phyloP scores from a whole-genome alignment of 306 rosid genomes.

The Sophora flavescens region DNA sequence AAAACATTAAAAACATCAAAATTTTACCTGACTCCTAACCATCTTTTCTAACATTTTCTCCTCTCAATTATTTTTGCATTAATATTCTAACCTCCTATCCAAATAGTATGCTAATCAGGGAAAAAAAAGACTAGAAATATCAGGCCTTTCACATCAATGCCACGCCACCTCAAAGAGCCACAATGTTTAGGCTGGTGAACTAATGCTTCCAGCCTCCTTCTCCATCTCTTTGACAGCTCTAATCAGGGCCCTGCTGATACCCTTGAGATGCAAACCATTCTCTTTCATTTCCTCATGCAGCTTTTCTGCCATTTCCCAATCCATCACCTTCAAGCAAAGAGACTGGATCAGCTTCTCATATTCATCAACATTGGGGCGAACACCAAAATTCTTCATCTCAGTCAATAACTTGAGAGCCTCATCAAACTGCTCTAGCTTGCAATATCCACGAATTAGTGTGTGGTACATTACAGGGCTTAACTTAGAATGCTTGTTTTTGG shows the following conservation, averaged over 20 bases:
- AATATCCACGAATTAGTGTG: conserved; percentile 75
- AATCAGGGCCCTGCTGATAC: conserved; percentile 73
- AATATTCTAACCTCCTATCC: conserved; percentile 8
- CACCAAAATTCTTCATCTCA: conserved; percentile 84
- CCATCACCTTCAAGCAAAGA: conserved; percentile 81
- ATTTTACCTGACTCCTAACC: conserved; percentile 25
- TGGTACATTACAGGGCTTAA: conserved; percentile 75
- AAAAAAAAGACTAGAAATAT: conserved; percentile 42
- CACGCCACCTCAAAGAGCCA: conserved; percentile 5
- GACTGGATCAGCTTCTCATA: conserved; percentile 86
- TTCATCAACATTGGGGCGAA: conserved; percentile 64
- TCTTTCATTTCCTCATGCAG: conserved; percentile 80
- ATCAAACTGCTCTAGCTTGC: conserved; percentile 80
- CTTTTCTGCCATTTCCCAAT: conserved; percentile 83
- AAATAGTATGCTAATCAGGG: conserved; percentile 24
- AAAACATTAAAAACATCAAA: conserved; percentile 28
- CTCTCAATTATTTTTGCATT: conserved; percentile 25
- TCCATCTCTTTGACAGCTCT: conserved; percentile 83
- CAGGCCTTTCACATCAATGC: conserved; percentile 9
- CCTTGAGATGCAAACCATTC: conserved; percentile 73
- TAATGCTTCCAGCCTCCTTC: conserved; percentile 51
- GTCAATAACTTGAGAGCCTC: conserved; percentile 68
- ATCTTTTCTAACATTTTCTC: conserved; percentile 21
- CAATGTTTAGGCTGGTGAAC: conserved; percentile 39
- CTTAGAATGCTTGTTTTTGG: conserved; percentile 71